These are phyloP conservation scores for Aureobasidium lini DNA, from an alignment of 2,329 filamentous ascomycete species.

Conservation along the genomic window DNA sequence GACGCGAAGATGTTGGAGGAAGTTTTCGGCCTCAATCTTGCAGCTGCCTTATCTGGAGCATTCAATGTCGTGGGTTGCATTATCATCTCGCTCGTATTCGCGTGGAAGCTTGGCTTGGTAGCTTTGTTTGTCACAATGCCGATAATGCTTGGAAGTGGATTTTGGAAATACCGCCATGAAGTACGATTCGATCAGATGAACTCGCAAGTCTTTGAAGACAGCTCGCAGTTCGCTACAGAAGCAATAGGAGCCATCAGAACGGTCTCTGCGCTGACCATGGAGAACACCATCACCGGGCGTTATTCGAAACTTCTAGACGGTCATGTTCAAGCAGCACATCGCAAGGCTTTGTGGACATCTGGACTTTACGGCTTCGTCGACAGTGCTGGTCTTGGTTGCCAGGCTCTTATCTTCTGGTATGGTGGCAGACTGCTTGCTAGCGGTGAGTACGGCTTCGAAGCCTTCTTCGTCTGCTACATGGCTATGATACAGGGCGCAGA, in stretches of 20 bases:
- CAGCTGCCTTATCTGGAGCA: conserved; percentile 44
- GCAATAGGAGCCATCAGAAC: conserved; percentile 30
- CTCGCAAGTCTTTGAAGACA: conserved; percentile 36
- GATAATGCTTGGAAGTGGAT: conserved; percentile 43
- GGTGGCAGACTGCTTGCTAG: conserved; percentile 27
- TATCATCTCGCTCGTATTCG: conserved; percentile 35
- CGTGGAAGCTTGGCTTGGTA: conserved; percentile 31
- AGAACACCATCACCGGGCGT: conserved; percentile 49
- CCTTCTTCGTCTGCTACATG: conserved; percentile 42
- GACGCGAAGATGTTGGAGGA: conserved; percentile 43
- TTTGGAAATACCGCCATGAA: conserved; percentile 41
- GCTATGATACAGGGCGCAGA: not conserved
- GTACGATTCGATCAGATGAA: conserved; percentile 32
- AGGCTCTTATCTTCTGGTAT: conserved; percentile 31
- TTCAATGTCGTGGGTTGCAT: conserved; percentile 38
- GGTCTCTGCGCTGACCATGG: conserved; percentile 56
- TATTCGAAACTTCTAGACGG: conserved; percentile 49
- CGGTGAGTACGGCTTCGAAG: conserved; percentile 27
- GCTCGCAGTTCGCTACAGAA: conserved; percentile 29
- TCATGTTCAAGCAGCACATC: conserved; percentile 51
- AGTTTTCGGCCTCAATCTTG: conserved; percentile 35
- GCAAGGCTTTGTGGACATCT: conserved; percentile 51
- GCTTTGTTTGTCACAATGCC: conserved; percentile 37
- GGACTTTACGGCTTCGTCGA: conserved; percentile 58
- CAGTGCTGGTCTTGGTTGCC: conserved; percentile 48